Evolutionary conservation across 352 stramenopile genomes (phyloP).

Genomic region (Globisporangium sylvaticum): DNA sequence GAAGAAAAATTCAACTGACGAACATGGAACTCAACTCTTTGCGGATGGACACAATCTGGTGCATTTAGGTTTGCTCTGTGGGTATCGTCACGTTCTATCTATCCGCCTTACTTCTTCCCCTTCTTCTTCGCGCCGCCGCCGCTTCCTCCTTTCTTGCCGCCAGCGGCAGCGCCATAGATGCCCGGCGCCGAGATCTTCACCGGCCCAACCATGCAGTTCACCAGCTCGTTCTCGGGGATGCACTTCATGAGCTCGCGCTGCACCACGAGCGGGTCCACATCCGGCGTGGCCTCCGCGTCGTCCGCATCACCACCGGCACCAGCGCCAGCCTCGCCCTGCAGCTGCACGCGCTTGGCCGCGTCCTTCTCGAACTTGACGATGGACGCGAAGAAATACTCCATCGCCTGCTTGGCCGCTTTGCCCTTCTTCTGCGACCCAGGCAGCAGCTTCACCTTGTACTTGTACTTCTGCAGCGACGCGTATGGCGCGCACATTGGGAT

Average conservation of each 20-base stretch:
- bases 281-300: slow-evolving; percentile 34
- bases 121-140: slow-evolving; percentile 19
- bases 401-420: slow-evolving; percentile 84
- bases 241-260: slow-evolving; percentile 89
- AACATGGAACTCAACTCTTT: no score
- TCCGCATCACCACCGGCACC: slow-evolving; percentile 8
- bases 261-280: slow-evolving; percentile 60
- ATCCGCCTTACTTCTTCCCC: slow-evolving; percentile 23
- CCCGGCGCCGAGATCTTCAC: slow-evolving; percentile 87
- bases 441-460: slow-evolving; percentile 92
- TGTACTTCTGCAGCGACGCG: slow-evolving; percentile 80
- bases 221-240: slow-evolving; percentile 85
- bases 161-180: slow-evolving; percentile 28
- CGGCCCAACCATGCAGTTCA: slow-evolving; percentile 89
- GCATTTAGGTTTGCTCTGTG: not conserved
- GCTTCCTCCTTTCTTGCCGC: slow-evolving; percentile 33
- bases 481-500: slow-evolving; percentile 92
- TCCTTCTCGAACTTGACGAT: slow-evolving; percentile 74
- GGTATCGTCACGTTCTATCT: not conserved
- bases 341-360: slow-evolving; percentile 13
- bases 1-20: no score
- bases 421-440: slow-evolving; percentile 89
- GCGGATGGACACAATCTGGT: not conserved
- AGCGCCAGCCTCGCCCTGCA: not conserved
- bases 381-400: slow-evolving; percentile 79